These are phyloP conservation scores for Phytophthora multivora DNA, from an alignment of 352 stramenopile species.

Conservation along the genomic window DNA sequence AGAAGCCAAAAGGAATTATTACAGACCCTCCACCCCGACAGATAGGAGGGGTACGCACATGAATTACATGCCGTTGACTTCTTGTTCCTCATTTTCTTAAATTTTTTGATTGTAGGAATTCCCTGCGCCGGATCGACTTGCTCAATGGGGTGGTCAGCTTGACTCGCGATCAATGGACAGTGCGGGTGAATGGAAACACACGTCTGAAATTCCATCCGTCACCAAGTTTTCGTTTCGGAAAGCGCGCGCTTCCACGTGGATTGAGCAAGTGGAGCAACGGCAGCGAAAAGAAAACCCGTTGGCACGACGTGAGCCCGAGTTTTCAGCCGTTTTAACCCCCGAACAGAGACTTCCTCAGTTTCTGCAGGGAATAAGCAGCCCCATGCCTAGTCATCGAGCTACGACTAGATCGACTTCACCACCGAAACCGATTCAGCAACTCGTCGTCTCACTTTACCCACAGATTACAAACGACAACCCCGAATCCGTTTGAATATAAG, in stretches of 20 bases:
- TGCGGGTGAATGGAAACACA: constrained; percentile 64
- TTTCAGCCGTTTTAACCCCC: constrained; percentile 5
- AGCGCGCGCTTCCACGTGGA: constrained; percentile 59
- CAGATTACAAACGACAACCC: neutral
- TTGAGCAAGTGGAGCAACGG: constrained; percentile 67
- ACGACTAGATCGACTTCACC: neutral
- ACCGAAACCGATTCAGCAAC: neutral
- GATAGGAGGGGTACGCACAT: constrained; percentile 18
- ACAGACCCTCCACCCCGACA: constrained; percentile 29
- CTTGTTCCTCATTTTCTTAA: neutral
- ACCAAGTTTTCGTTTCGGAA: constrained; percentile 65
- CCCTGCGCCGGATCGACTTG: constrained; percentile 39
- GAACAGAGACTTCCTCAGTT: constrained; percentile 55
- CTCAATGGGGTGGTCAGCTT: constrained; percentile 45
- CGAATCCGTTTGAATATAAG: constrained; percentile 1
- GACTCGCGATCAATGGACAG: constrained; percentile 60
- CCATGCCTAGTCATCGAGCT: constrained; percentile 33
- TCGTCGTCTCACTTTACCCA: constrained; percentile 13
- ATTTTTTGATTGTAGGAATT: constrained; percentile 17
- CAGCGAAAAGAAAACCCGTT: constrained; percentile 47
- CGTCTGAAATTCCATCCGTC: constrained; percentile 62
- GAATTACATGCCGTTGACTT: neutral
- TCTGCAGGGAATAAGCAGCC: constrained; percentile 51
- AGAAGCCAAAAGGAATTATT: constrained; percentile 22
- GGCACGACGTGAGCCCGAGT: constrained; percentile 16